phyloP scores from a whole-genome alignment of 2,329 filamentous ascomycete genomes.

The Amauroascus niger region DNA sequence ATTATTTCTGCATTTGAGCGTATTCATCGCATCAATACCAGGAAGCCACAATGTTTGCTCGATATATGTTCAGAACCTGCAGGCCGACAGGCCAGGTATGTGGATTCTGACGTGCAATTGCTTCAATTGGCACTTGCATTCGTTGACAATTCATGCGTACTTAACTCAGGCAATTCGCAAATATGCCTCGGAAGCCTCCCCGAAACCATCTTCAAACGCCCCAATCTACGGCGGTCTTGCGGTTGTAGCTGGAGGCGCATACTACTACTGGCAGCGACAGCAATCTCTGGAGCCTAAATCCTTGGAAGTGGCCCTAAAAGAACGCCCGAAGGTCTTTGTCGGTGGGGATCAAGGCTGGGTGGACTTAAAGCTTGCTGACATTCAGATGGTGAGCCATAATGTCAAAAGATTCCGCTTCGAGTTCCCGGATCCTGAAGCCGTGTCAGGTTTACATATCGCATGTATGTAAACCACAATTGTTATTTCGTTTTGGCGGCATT shows the following conservation, averaged over 20 bases:
- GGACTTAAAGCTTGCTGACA: conserved; percentile 65
- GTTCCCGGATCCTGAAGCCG: conserved; percentile 70
- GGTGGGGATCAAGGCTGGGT: conserved; percentile 88
- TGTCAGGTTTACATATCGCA: conserved; percentile 70
- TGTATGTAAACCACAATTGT: conserved; percentile 42
- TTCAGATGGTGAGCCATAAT: conserved; percentile 82
- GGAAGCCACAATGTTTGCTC: conserved; percentile 52
- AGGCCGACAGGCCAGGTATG: conserved; percentile 58
- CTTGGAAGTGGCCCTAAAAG: conserved; percentile 26
- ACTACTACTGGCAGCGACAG: conserved; percentile 40
- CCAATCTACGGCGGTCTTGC: conserved; percentile 46
- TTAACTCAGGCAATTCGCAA: conserved; percentile 52
- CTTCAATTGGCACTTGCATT: not conserved
- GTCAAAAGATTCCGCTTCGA: conserved; percentile 87
- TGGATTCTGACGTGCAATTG: conserved; percentile 9
- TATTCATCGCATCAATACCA: not conserved
- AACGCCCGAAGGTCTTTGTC: conserved; percentile 51
- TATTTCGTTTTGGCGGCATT: not conserved
- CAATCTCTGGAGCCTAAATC: conserved; percentile 22
- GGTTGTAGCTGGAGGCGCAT: conserved; percentile 46
- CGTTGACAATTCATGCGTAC: not conserved
- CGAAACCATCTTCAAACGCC: conserved; percentile 42
- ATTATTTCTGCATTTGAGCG: not conserved
- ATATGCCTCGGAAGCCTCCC: conserved; percentile 56
- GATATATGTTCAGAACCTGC: conserved; percentile 54